These are phyloP conservation scores for Ophidiomyces ophidiicola DNA, from an alignment of 2,329 filamentous ascomycete genomes.

Conservation along the genomic window DNA sequence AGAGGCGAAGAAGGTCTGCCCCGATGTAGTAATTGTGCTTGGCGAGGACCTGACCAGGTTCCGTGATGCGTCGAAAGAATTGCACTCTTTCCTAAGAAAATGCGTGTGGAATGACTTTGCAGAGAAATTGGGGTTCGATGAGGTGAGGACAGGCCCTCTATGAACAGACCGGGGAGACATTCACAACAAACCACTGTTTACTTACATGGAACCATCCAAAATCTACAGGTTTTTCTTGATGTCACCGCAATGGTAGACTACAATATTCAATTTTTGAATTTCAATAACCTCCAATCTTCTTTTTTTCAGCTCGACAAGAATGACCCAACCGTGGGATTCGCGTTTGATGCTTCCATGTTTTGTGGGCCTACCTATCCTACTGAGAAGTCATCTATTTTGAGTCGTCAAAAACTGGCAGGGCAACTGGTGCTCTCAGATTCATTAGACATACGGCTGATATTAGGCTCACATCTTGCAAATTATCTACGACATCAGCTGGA, in stretches of 20 bases:
- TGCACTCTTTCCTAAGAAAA: constrained; percentile 59
- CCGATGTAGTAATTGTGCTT: constrained; percentile 71
- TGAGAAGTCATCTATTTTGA: constrained; percentile 9
- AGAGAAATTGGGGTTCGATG: constrained; percentile 81
- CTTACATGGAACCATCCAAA: neutral
- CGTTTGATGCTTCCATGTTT: constrained; percentile 57
- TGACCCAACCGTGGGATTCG: constrained; percentile 70
- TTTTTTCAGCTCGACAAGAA: constrained; percentile 66
- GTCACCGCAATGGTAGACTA: constrained; percentile 77
- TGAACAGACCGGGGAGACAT: neutral
- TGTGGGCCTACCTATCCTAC: constrained; percentile 51
- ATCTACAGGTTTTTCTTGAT: constrained; percentile 52
- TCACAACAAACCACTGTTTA: too few species aligned
- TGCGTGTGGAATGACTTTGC: constrained; percentile 68
- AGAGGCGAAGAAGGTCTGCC: constrained; percentile 68
- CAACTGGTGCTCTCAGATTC: constrained; percentile 12
- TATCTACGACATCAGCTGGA: constrained; percentile 63
- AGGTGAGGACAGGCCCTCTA: too few species aligned
- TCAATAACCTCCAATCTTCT: constrained; percentile 49
- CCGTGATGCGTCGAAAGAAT: constrained; percentile 68
- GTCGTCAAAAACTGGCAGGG: constrained; percentile 14
- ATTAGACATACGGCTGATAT: constrained; percentile 50
- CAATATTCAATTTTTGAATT: constrained; percentile 62
- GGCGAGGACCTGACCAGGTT: constrained; percentile 81
- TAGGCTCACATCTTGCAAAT: constrained; percentile 71